phyloP scores from a whole-genome alignment of 345 rosid genomes.

The Murraya paniculata region DNA sequence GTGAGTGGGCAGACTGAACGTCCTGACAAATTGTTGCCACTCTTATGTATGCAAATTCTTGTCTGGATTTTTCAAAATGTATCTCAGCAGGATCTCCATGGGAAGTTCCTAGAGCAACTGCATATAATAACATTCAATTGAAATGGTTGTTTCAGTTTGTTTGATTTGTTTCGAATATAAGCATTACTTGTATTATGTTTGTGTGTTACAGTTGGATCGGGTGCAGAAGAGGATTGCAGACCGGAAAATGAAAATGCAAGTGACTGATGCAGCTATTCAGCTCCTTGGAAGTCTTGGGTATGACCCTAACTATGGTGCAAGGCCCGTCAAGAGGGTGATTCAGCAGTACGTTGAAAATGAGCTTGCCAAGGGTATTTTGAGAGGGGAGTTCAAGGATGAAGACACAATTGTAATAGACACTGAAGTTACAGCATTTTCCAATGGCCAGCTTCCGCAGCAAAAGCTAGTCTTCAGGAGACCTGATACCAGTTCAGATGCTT shows the following conservation, averaged over 20 bases:
- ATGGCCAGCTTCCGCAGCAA: constrained; percentile 83
- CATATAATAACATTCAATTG: too few species aligned
- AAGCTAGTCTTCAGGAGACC: constrained; percentile 69
- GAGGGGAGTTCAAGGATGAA: constrained; percentile 89
- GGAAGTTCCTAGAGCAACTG: neutral
- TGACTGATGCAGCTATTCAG: constrained; percentile 70
- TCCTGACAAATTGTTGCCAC: too few species aligned
- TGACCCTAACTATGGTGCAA: constrained; percentile 93
- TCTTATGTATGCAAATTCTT: too few species aligned
- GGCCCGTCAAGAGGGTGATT: constrained; percentile 96
- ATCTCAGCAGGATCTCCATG: neutral
- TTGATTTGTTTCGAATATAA: neutral
- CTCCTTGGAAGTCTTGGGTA: constrained; percentile 88
- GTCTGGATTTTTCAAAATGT: too few species aligned
- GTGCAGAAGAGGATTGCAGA: constrained; percentile 89
- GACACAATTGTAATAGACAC: constrained; percentile 68
- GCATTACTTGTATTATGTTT: neutral
- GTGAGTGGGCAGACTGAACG: too few species aligned
- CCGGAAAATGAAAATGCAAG: constrained; percentile 71
- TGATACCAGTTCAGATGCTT: constrained; percentile 20
- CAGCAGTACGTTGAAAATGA: constrained; percentile 94
- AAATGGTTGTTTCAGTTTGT: neutral
- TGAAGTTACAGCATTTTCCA: constrained; percentile 61
- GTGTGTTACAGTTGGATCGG: constrained; percentile 69
- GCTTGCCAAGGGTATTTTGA: constrained; percentile 90